phyloP scores from a whole-genome alignment of 768 basidiomycete species.

The Sutorius australiensis region DNA sequence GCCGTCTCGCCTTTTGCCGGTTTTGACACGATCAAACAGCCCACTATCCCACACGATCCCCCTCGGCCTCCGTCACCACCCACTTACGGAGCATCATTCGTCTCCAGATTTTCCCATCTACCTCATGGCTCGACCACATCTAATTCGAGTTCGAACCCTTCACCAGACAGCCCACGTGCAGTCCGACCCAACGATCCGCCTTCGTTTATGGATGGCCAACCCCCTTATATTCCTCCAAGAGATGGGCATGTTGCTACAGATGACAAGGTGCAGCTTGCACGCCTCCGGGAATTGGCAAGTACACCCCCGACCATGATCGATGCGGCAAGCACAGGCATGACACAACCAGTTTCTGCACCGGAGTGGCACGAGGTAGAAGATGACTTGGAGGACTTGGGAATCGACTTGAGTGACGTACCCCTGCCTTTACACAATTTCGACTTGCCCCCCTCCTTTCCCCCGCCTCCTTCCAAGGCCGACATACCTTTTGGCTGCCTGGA shows the following conservation, averaged over 20 bases:
- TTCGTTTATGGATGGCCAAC: slow-evolving; percentile 14
- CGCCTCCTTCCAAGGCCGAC: slow-evolving; percentile 40
- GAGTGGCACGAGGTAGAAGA: slow-evolving; percentile 51
- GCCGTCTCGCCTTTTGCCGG: background rate
- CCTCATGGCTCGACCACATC: slow-evolving; percentile 4
- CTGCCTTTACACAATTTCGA: slow-evolving; percentile 3
- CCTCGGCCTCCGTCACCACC: slow-evolving; percentile 35
- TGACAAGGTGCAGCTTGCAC: slow-evolving; percentile 57
- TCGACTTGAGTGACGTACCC: slow-evolving; percentile 9
- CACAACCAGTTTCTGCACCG: slow-evolving; percentile 42
- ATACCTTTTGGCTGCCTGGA: slow-evolving; percentile 36
- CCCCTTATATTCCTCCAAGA: slow-evolving; percentile 30
- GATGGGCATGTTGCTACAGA: slow-evolving; percentile 64
- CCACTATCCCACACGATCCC: slow-evolving; percentile 1
- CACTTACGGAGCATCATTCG: slow-evolving; percentile 42
- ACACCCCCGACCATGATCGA: slow-evolving; percentile 39
- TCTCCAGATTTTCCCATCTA: slow-evolving; percentile 6
- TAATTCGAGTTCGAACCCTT: slow-evolving; percentile 6
- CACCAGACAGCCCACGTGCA: slow-evolving; percentile 8
- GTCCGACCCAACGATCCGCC: slow-evolving; percentile 3
- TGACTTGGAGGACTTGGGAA: slow-evolving; percentile 26
- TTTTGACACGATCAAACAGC: slow-evolving; percentile 2
- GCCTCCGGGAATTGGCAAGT: slow-evolving; percentile 49
- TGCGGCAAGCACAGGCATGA: slow-evolving; percentile 12
- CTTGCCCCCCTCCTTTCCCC: slow-evolving; percentile 24